Evolutionary conservation across 225 moss, liverwort and hornwort genomes (phyloP).

Genomic region (Bryoerythrophyllum caledonicum): DNA sequence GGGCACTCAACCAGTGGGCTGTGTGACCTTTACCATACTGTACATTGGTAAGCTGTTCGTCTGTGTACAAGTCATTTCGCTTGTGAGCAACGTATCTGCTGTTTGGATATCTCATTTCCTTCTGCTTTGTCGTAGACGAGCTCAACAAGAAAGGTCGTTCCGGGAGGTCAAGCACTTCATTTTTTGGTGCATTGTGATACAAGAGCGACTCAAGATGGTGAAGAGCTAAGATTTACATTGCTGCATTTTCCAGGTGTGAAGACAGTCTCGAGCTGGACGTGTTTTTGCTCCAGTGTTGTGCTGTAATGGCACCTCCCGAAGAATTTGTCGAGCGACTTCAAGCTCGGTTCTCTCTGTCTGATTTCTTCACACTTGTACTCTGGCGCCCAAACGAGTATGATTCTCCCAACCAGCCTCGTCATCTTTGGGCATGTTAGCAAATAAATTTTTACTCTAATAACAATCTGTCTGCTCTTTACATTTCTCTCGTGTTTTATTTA

Average conservation of each 20-base stretch:
- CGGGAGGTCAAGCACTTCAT: conserved; percentile 18
- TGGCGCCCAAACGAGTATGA: conserved; percentile 79
- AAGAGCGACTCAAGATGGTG: conserved; percentile 20
- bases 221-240: conserved; percentile 29
- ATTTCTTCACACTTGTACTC: conserved; percentile 76
- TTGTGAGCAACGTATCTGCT: conserved; percentile 20
- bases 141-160: too few relatives aligned
- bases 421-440: too few relatives aligned
- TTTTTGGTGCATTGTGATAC: conserved; percentile 11
- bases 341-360: conserved; percentile 76
- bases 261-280: conserved; percentile 94
- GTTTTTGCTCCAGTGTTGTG: conserved; percentile 87
- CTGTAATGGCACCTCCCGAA: conserved; percentile 81
- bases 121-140: too few relatives aligned
- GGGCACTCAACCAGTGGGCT: conserved; percentile 80
- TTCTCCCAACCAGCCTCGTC: conserved; percentile 18
- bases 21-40: conserved; percentile 83
- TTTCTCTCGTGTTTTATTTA: too few relatives aligned
- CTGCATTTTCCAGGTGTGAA: conserved; percentile 79
- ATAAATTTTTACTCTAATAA: too few relatives aligned
- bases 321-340: conserved; percentile 81
- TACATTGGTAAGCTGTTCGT: conserved; percentile 76
- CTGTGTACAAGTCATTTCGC: conserved; percentile 15
- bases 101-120: conserved; percentile 19
- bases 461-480: too few relatives aligned